Percentiles rank a stretch among this genome's conserved stretches.
phyloP scores from a whole-genome alignment of 2,329 filamentous ascomycete genomes.

The Monilinia fructigena region DNA sequence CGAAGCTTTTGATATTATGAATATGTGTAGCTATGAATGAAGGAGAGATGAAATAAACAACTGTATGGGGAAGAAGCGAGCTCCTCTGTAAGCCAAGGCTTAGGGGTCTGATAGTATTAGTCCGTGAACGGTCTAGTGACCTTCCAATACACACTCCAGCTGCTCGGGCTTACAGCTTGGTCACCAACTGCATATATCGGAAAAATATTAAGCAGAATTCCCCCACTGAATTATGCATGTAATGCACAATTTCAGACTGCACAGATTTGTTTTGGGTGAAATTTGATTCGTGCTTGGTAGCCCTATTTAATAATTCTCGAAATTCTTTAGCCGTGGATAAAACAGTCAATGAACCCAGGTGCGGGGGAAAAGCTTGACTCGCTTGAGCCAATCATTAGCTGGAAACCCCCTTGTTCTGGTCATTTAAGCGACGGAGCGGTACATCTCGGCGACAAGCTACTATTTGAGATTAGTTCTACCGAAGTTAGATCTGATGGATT shows the following conservation, averaged over 20 bases:
- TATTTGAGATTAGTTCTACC: background rate
- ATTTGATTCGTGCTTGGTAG: background rate
- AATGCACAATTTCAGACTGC: constrained; percentile 2
- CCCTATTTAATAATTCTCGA: background rate
- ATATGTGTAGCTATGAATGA: background rate
- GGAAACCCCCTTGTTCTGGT: background rate
- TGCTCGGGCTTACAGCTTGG: background rate
- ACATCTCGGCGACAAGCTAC: background rate
- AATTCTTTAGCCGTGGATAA: constrained; percentile 19
- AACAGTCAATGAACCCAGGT: background rate
- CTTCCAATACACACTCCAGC: background rate
- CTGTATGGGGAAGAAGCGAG: background rate
- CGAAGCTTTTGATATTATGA: constrained; percentile 1
- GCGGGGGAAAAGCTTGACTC: constrained; percentile 8
- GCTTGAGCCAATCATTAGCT: constrained; percentile 11
- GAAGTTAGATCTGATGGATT: background rate
- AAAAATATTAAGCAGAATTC: background rate
- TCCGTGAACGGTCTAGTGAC: background rate
- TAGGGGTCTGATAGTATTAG: constrained; percentile 2
- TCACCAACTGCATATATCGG: background rate
- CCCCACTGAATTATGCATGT: background rate
- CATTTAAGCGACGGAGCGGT: constrained; percentile 1
- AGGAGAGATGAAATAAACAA: constrained; percentile 4
- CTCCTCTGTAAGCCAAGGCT: constrained; percentile 5
- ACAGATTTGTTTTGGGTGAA: constrained; percentile 1